Evolutionary conservation across 257 asterid species (phyloP), one percentile per base, ranked within the genome.

Genomic region (Solanum dulcamara): DNA sequence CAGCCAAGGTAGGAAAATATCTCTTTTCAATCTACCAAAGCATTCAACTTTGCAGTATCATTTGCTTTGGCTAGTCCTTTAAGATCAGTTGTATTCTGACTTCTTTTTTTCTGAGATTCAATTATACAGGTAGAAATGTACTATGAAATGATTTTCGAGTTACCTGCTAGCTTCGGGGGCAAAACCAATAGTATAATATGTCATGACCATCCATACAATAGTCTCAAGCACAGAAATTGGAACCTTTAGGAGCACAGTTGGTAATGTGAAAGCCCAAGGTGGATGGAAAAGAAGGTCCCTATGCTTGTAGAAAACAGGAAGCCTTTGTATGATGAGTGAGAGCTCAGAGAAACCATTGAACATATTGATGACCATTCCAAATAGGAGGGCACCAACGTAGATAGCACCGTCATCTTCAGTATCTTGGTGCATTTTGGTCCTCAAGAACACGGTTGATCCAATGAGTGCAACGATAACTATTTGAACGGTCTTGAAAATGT

Each of bases 131-230:
- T 38, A 15, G 66, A 48, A 75, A 77, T 77, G 82, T 26, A 53
- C 60, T 18, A 4, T 44, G 62, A 46, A 50, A 18, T 30, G 83
- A 28, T 44, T 14, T 10, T 46, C 9, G n/a, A 30, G 4, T 53
- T 81, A 93, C 97, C 97, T 94, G 87, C 93, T 89, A 46, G 94
- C 90, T 91, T 94, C 97, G 2, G 95, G 98, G 85, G 98, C 95
- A 32, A 90, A 94, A 40, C 97, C 98, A 13, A 93, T 92, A 3
- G 93, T 90, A 85, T 88, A 93, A 53, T 94, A 94, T 37, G 94
- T 90, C 37, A 87, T 86, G 38, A 87, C 86, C 84, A 86, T 89
- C 95, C 95, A 94, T 10, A 90, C 92, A 30, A 87, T 46, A 10
- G 97, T 84, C 85, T 94, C 97, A 15, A 94, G 85, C 42, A 92